These are phyloP conservation scores for Fusarium sp. DNA, from an alignment of 2,329 filamentous ascomycete species.

Conservation along the genomic window DNA sequence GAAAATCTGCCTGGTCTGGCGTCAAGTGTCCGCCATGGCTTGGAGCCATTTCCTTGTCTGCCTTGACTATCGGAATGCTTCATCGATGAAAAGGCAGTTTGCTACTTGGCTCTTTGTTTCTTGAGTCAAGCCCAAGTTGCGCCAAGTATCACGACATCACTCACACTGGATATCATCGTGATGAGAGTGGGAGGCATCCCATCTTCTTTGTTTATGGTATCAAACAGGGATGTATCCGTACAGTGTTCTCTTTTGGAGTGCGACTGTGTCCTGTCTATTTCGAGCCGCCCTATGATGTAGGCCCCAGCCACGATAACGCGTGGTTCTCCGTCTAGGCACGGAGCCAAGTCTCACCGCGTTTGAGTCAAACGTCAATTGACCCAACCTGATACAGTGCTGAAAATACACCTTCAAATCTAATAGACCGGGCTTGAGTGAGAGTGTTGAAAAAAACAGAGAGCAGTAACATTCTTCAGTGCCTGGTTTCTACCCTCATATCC, in stretches of 20 bases:
- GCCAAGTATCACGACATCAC: neutral
- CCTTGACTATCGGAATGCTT: neutral
- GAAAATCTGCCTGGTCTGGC: neutral
- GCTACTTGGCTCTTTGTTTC: neutral
- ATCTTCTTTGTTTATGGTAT: neutral
- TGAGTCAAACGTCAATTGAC: neutral
- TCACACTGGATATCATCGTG: neutral
- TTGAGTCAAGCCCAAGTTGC: neutral
- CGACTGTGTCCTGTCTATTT: neutral
- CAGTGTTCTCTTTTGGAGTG: neutral
- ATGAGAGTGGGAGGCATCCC: neutral
- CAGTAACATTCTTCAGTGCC: neutral
- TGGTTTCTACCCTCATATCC: neutral
- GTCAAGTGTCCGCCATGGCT: neutral
- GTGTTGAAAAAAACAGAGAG: neutral
- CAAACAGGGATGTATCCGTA: neutral
- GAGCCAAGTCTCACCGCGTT: neutral
- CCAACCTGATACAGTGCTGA: neutral
- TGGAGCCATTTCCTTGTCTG: neutral
- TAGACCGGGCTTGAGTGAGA: neutral
- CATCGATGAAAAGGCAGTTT: neutral
- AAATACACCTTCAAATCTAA: neutral
- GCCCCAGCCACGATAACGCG: neutral
- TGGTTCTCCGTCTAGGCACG: neutral
- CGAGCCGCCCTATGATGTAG: neutral